Conservation (phyloP, 129 eudicot species). For the Pittosporum tobira region DNA sequence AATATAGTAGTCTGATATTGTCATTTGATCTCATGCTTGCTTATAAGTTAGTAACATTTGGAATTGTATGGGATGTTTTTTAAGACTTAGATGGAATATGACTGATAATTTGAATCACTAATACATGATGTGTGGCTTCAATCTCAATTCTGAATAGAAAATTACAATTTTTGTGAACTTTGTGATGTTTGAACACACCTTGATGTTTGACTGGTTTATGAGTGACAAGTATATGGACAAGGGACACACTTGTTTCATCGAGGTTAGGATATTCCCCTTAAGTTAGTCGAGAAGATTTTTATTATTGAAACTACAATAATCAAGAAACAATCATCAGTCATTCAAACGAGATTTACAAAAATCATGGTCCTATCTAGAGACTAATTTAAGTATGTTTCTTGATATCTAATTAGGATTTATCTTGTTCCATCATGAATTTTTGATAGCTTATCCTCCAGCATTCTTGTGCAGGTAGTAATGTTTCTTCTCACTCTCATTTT, state of each 20-base stretch:
- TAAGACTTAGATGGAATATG: background rate
- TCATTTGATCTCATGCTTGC: background rate
- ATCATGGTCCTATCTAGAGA: too few relatives aligned
- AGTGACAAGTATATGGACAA: background rate
- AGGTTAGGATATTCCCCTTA: background rate
- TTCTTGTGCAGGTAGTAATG: constrained; percentile 70
- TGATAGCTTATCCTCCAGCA: background rate
- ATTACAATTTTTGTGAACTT: background rate
- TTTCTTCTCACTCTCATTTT: constrained; percentile 70
- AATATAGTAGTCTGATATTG: background rate
- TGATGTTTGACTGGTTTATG: background rate
- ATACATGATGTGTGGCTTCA: background rate
- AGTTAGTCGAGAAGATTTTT: background rate
- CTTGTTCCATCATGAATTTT: background rate
- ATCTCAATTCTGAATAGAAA: background rate
- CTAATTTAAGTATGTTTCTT: too few relatives aligned
- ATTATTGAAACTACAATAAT: background rate
- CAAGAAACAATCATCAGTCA: too few relatives aligned
- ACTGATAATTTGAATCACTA: background rate
- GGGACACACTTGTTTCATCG: background rate
- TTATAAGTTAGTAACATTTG: background rate
- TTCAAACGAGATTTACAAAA: too few relatives aligned
- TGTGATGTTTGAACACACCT: too few relatives aligned
- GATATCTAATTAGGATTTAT: background rate
- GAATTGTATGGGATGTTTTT: background rate